Base-by-base conservation (phyloP, 257 asterid species). In the Solanum pimpinellifolium region DNA sequence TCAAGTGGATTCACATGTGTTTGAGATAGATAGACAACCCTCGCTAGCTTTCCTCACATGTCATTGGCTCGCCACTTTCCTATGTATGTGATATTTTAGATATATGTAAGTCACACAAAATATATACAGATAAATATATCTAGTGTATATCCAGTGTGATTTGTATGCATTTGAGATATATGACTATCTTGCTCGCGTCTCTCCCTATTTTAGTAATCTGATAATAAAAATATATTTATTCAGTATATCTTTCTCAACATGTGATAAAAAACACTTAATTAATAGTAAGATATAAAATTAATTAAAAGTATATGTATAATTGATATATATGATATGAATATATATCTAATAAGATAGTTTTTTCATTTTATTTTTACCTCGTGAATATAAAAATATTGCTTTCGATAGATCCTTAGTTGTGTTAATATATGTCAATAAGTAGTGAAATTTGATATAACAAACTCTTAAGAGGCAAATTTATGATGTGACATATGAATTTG, bases 321-420 rank as follows among this genome's bases (percentile, higher is more conserved):
- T 59, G 21, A 25, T 59, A 59, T 0, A 59, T 8, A 59, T 20
- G 66, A 0, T 1, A 59, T 59, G 66, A 7, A 20, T 23, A 10
- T 27, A 27, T 1, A 8, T 27, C 74, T 3, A 25, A 1, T 66
- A 2, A 56, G 5, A 18, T 0, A 0, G 11, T 56, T 18, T 52
- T 56, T 18, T 10, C n/a, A 56, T 56, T 56, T 56, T 56, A 56
- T 56, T 56, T 25, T 25, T 66, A 27, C 18, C 37, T 66, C 5
- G 5, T 66, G 0, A 12, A 66, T 5, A 2, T 66, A 12, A 2
- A 66, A 7, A 68, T 25, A 0, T 27, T 13, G 4, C 0, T 68
- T 27, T 27, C 6, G 1, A 68, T 0, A 68, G 0, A 27, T 3
- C 1, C 39, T 13, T 0, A 13, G 5, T 2, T 27, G 11, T 13